Evolutionary conservation across 176 grass and related monocot genomes (phyloP).

Genomic region (Bromus sterilis): DNA sequence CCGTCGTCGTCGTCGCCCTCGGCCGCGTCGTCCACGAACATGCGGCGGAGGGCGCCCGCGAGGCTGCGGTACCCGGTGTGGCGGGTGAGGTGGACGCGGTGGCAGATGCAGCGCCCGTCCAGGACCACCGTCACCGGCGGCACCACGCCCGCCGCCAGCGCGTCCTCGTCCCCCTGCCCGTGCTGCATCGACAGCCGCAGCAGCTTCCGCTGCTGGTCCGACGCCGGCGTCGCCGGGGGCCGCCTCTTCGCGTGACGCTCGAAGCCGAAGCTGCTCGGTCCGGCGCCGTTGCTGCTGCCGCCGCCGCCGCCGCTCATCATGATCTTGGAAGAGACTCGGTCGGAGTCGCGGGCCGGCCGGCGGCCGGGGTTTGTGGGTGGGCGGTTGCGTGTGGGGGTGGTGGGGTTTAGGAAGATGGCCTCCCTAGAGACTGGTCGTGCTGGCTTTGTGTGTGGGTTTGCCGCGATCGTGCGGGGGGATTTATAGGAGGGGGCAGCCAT

Average conservation of each 20-base stretch:
- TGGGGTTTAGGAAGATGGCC: background rate
- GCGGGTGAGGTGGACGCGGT: slow-evolving; percentile 60
- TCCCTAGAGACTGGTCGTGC: background rate
- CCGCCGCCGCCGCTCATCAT: slow-evolving; percentile 23
- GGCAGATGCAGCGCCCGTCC: slow-evolving; percentile 80
- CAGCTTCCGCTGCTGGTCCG: slow-evolving; percentile 29
- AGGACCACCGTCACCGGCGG: slow-evolving; percentile 78
- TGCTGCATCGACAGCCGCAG: slow-evolving; percentile 34
- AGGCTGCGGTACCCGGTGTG: slow-evolving; percentile 68
- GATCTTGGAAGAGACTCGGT: background rate
- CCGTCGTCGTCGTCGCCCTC: background rate
- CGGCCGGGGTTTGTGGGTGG: background rate
- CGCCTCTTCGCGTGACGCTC: slow-evolving; percentile 26
- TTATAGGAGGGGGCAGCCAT: slow-evolving; percentile 3
- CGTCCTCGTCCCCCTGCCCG: slow-evolving; percentile 28
- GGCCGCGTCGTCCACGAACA: slow-evolving; percentile 44
- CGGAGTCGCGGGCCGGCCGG: background rate
- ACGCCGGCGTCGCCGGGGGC: background rate
- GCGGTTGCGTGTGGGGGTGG: slow-evolving; percentile 6
- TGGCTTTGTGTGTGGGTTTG: background rate
- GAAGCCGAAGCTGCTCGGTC: background rate
- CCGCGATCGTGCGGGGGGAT: background rate
- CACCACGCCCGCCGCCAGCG: slow-evolving; percentile 41
- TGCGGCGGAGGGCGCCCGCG: slow-evolving; percentile 47
- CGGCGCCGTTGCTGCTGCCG: background rate